Evolutionary conservation across 2,329 filamentous ascomycete genomes (phyloP).

Genomic region (Aspergillus transmontanensis): DNA sequence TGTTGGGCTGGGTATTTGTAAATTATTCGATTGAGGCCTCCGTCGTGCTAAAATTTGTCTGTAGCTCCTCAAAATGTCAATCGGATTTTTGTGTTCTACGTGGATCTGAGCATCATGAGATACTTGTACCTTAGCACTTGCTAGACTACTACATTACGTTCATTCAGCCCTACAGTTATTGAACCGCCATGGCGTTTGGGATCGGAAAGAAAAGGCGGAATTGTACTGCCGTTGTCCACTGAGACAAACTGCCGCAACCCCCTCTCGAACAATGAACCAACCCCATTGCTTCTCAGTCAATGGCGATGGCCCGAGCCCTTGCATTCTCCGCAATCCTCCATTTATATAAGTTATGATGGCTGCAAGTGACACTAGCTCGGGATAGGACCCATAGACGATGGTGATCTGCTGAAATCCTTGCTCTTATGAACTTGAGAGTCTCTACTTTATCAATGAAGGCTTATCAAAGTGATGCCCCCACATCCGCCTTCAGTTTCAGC

Average conservation of each 20-base stretch:
- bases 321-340: slow-evolving; percentile 8
- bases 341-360: slow-evolving; percentile 15
- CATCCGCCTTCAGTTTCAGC: slow-evolving; percentile 24
- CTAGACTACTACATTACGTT: background rate
- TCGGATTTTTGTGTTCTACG: slow-evolving; percentile 14
- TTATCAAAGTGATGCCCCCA: slow-evolving; percentile 25
- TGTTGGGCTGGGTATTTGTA: slow-evolving; percentile 42
- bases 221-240: background rate
- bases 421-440: background rate
- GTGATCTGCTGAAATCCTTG: background rate
- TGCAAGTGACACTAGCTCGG: slow-evolving; percentile 5
- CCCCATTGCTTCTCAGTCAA: slow-evolving; percentile 4
- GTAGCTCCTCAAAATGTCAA: slow-evolving; percentile 23
- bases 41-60: slow-evolving; percentile 29
- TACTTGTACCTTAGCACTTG: background rate
- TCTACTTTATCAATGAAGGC: slow-evolving; percentile 6
- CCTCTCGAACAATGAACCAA: slow-evolving; percentile 13
- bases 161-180: background rate
- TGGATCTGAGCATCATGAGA: background rate
- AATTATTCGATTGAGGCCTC: slow-evolving; percentile 41
- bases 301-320: slow-evolving; percentile 15
- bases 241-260: background rate
- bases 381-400: slow-evolving; percentile 13
- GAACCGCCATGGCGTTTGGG: background rate
- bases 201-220: background rate